Base-by-base conservation (phyloP, 2,329 filamentous ascomycete species). In the Alternaria postmessia region DNA sequence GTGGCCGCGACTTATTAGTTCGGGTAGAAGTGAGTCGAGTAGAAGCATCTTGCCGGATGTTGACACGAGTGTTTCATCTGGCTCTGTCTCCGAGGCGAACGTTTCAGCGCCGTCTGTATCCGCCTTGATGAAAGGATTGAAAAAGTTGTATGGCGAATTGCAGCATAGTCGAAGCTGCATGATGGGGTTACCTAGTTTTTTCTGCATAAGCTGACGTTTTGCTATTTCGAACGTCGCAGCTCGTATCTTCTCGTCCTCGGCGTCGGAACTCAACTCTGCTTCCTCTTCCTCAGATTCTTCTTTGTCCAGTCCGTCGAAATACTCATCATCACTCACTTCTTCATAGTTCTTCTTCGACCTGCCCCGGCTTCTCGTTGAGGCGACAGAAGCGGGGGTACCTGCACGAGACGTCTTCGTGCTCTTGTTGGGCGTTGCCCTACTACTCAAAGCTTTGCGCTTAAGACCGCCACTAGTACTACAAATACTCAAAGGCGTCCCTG, bases 101-200 rank as follows among this genome's bases (percentile, higher is more conserved):
- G 74, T 76, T 38, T 79, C 75, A 1, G 85, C 83, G 6, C 66
- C 73, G 11, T 83, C 82, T 0, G 86, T 84, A 87, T 81, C 79
- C n/a, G 73, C 72, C 24, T 70, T 66, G 16, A 77, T 66, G 65
- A 94, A 98, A 0, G 95, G 94, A 75, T 93, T 96, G 80, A 96
- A 98, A 77, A 99, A 98, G 74, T 97, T 96, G 79, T 97, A 94
- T 0, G 95, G 95, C 0, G 89, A 92, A 77, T 99, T 97, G 79
- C 95, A 98, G 11, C 92, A 93, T 0, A 97, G 86, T 0, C 95
- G 91, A 4, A 97, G 87, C 75, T 99, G 95, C 84, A 97, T 93
- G 20, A 98, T 81, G 0, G 93, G 91, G 67, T 99, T 99, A 47
- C 95, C 94, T 1, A 98, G 84, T 73, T 96, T 97, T 81, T 98